Conservation (phyloP, 495 filamentous ascomycete species). For the Pyrenula aspistea region DNA sequence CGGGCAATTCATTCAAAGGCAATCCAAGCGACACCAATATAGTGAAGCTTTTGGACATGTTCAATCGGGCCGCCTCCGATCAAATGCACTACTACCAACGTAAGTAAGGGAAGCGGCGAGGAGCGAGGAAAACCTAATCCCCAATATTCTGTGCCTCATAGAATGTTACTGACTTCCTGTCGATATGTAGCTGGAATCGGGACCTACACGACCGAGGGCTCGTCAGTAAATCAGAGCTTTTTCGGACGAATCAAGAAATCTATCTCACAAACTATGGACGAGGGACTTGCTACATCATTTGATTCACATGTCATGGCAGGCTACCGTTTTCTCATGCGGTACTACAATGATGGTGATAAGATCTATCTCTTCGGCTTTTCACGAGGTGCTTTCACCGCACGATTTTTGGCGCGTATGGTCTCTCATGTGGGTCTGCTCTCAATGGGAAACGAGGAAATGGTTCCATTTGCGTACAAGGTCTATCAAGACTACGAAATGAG, state of each 20-base stretch:
- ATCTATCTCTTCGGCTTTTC: conserved; percentile 40
- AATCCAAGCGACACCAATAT: conserved; percentile 20
- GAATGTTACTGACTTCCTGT: too few species aligned
- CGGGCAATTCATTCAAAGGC: conserved; percentile 18
- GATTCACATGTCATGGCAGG: conserved; percentile 32
- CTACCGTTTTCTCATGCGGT: conserved; percentile 35
- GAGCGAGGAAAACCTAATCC: too few species aligned
- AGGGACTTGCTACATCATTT: conserved; percentile 28
- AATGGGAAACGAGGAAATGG: conserved; percentile 34
- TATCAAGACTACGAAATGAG: conserved; percentile 12
- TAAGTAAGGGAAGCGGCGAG: conserved; percentile 2
- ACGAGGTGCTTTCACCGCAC: conserved; percentile 36
- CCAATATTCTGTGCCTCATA: too few species aligned
- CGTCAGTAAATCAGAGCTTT: conserved; percentile 2
- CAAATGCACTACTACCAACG: conserved; percentile 17
- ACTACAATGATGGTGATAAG: conserved; percentile 21
- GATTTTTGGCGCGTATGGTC: conserved; percentile 35
- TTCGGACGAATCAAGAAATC: conserved; percentile 4
- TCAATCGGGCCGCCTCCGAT: conserved; percentile 11
- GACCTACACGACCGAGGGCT: conserved; percentile 6
- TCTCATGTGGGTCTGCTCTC: conserved; percentile 29
- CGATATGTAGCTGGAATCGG: conserved; percentile 12
- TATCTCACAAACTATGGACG: conserved; percentile 16
- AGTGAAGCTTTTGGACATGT: conserved; percentile 19
- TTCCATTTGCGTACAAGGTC: conserved; percentile 18